A percentile compares a stretch with the other conserved stretches of the same genome.
Evolutionary conservation across 176 grass and related monocot genomes (phyloP).

Genomic region (Pontederia paniculata): DNA sequence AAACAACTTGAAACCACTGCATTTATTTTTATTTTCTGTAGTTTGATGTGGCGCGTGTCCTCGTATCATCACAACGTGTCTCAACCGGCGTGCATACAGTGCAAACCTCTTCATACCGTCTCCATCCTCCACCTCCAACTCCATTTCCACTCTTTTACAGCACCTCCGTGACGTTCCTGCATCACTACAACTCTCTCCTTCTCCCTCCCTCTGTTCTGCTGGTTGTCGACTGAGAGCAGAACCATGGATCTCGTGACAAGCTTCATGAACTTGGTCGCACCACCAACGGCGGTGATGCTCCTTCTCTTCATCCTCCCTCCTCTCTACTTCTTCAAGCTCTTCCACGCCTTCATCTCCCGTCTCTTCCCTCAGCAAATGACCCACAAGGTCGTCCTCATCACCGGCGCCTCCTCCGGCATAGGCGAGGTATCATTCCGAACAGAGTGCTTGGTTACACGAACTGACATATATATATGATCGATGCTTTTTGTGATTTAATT

Average conservation of each 20-base stretch:
- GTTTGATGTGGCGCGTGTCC: background rate
- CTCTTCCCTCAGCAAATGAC: slow-evolving; percentile 39
- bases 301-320: slow-evolving; percentile 38
- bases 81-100: no score
- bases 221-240: background rate
- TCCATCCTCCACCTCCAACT: background rate
- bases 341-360: slow-evolving; percentile 34
- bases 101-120: background rate
- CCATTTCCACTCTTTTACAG: no score
- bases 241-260: slow-evolving; percentile 25
- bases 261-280: slow-evolving; percentile 30
- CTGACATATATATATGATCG: no score
- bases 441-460: no score
- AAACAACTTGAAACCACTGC: no score
- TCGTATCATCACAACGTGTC: rapidly evolving
- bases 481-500: background rate
- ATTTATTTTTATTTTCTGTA: no score
- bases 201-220: background rate
- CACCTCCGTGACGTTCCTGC: no score
- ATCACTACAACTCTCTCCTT: slow-evolving; percentile 5
- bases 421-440: slow-evolving; percentile 32
- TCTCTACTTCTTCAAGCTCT: slow-evolving; percentile 41
- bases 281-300: slow-evolving; percentile 27
- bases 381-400: slow-evolving; percentile 62
- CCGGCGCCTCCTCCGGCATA: slow-evolving; percentile 75